Evolutionary conservation across 306 rosid genomes (phyloP).

Genomic region (Prosopis cineraria): DNA sequence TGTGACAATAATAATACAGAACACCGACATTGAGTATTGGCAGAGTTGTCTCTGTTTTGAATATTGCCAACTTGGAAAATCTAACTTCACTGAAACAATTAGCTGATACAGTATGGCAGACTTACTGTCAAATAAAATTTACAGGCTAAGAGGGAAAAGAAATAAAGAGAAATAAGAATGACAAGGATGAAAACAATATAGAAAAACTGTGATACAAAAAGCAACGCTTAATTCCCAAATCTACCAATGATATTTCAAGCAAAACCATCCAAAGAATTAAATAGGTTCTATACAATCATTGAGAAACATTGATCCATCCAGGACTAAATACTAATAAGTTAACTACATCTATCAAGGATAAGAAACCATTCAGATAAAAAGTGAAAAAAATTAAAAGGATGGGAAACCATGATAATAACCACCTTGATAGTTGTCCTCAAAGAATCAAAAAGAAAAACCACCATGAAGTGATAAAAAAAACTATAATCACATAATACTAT

Average conservation of each 20-base stretch:
- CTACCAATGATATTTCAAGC: neutral
- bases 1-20: neutral
- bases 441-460: neutral
- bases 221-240: neutral
- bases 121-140: neutral
- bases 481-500: neutral
- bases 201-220: neutral
- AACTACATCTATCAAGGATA: neutral
- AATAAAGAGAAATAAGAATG: neutral
- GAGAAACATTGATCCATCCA: neutral
- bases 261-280: neutral
- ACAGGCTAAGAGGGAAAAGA: neutral
- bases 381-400: neutral
- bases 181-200: neutral
- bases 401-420: neutral
- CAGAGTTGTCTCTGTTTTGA: neutral
- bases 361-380: neutral
- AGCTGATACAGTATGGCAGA: neutral
- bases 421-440: neutral
- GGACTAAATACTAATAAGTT: neutral
- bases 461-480: neutral
- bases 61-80: slow-evolving; percentile 13
- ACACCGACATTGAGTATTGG: neutral
- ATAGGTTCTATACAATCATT: neutral
- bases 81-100: neutral